Evolutionary conservation across 2,329 filamentous ascomycete species (phyloP).

Genomic region (Fusarium verrucosum): DNA sequence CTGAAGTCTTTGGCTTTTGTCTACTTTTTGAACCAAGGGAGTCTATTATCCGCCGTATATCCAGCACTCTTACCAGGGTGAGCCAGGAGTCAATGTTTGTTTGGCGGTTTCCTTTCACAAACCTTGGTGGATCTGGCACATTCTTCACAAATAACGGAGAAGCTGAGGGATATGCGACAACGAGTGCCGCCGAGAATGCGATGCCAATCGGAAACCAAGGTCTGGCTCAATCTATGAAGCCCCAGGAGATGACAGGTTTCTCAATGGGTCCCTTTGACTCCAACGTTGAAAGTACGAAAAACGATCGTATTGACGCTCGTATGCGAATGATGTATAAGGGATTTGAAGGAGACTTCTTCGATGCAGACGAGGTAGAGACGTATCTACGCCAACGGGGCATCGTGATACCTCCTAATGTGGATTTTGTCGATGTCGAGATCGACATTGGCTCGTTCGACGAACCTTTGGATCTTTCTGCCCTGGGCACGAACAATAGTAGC

Average conservation of each 20-base stretch:
- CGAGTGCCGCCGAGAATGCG: neutral
- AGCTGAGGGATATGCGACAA: neutral
- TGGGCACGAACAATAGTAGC: neutral
- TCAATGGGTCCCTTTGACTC: conserved; percentile 61
- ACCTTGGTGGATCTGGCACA: conserved; percentile 74
- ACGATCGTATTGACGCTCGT: conserved; percentile 55
- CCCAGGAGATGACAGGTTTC: conserved; percentile 40
- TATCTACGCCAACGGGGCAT: conserved; percentile 74
- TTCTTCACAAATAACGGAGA: conserved; percentile 58
- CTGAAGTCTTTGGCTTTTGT: conserved; percentile 75
- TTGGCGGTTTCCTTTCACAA: conserved; percentile 69
- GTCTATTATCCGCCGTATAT: conserved; percentile 56
- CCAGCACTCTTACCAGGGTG: conserved; percentile 46
- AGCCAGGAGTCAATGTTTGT: conserved; percentile 61
- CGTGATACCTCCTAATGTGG: conserved; percentile 66
- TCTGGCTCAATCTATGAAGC: conserved; percentile 39
- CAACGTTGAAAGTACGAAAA: conserved; percentile 52
- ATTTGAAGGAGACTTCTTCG: conserved; percentile 79
- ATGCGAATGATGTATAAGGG: conserved; percentile 66
- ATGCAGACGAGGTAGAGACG: conserved; percentile 78
- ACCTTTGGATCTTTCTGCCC: conserved; percentile 7
- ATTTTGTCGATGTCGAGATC: conserved; percentile 69
- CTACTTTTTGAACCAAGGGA: conserved; percentile 66
- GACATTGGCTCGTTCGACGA: conserved; percentile 53
- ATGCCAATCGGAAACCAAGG: conserved; percentile 52